Conservation (phyloP, 306 rosid genomes). For the Senna siamea region DNA sequence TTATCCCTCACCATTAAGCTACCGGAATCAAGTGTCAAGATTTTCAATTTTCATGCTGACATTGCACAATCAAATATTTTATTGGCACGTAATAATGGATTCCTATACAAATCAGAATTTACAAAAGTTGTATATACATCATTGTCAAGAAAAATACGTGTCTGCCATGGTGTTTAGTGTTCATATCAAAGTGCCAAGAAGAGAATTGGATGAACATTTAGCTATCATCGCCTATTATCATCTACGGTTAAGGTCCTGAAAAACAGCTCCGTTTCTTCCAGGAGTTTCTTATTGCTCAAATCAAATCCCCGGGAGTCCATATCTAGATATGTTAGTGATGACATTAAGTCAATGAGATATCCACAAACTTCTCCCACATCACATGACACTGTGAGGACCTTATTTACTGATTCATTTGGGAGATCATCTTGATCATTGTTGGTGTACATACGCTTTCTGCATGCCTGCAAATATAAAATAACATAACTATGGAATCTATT, state of each 20-base stretch:
- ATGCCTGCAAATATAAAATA: constrained; percentile 56
- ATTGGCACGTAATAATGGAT: background rate
- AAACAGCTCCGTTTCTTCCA: constrained; percentile 73
- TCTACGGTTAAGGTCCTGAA: constrained; percentile 55
- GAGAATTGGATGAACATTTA: constrained; percentile 10
- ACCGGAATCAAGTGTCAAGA: too few species aligned
- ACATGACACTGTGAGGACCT: constrained; percentile 39
- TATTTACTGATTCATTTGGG: constrained; percentile 47
- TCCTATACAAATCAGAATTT: background rate
- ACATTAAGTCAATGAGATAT: constrained; percentile 69
- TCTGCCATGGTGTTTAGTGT: too few species aligned
- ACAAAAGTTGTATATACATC: background rate
- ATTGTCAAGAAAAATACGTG: constrained; percentile 5
- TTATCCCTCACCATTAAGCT: too few species aligned
- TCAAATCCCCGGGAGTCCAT: constrained; percentile 45
- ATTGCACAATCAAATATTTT: background rate
- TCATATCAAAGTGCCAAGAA: background rate
- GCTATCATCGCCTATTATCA: constrained; percentile 37
- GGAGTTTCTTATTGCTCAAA: constrained; percentile 43
- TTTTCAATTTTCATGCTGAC: too few species aligned
- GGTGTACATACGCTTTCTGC: constrained; percentile 63
- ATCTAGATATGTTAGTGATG: constrained; percentile 53
- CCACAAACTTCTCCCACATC: constrained; percentile 59
- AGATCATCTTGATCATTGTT: constrained; percentile 41
- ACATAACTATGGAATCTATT: constrained; percentile 19